Base-by-base conservation (phyloP, 371 early-diverging fungal genomes). In the Mycotypha africana region DNA sequence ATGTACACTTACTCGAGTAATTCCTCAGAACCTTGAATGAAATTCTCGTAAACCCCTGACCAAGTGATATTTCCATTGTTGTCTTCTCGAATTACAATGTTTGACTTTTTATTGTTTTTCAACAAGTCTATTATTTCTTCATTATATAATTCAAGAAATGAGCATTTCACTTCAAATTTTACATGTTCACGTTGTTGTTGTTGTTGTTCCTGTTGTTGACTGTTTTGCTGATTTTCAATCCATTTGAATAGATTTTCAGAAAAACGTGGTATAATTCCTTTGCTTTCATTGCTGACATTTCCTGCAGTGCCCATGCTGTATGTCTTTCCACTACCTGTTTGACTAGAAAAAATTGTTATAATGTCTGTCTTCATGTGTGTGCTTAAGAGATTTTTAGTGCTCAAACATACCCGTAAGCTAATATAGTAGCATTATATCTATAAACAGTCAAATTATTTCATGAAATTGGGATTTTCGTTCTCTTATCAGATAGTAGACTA, bases 101-200 rank as follows among this genome's bases (percentile, higher is more conserved):
- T 46, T 10, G 48, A 22, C 30, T 49, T 48, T 9, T 37, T 26
- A 15, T 25, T 37, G 20, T 32, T 43, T 4, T 21, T 70, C 14
- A 91, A 58, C 14, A 94, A 70, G 56, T 93, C 92, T 20, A 78
- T 77, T 5, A 93, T 68, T 38, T 91, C 89, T 65, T 98, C 98
- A 70, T 98, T 97, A 70, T 99, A 96, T 12, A 98, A 66, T 63
- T 99, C 99, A 7, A 95, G 51, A 65, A 85, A 93, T 31, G 89
- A 81, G 3, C 84, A 79, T 34, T 57, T 71, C 24, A 88, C 79
- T 49, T 78, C 67, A 40, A 74, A 81, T 12, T 20, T 25, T 11
- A 17, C 35, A 23, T 17, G 38, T n/a, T 6, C 6, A 8, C 6
- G 12, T 28, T 6, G 30, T 12, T 28, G 30, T 12, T 28, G 30